Percentiles rank a stretch among this genome's conserved stretches.
These are phyloP conservation scores for Spizellomyces sp. DNA, from an alignment of 192 early-diverging fungal genomes.

Conservation along the genomic window DNA sequence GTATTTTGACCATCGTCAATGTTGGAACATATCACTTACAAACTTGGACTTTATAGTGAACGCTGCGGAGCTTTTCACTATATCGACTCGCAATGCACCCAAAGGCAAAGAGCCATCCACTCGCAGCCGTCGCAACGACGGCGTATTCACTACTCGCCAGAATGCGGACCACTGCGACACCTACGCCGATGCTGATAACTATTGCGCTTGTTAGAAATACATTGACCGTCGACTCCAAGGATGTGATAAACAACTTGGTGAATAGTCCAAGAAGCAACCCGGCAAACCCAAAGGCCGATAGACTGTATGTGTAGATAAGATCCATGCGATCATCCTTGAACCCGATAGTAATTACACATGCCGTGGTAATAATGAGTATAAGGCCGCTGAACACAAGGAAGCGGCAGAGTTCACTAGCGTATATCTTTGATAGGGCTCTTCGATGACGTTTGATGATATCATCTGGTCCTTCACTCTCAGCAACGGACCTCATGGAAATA, in stretches of 20 bases:
- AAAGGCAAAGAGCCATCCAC: constrained; percentile 48
- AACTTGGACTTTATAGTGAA: constrained; percentile 38
- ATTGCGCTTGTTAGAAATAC: constrained; percentile 22
- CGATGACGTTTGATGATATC: constrained; percentile 10
- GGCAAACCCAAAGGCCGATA: constrained; percentile 25
- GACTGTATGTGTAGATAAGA: constrained; percentile 10
- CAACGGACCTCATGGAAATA: constrained; percentile 19
- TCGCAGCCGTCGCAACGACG: constrained; percentile 19
- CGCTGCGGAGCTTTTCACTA: constrained; percentile 28
- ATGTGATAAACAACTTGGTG: constrained; percentile 48
- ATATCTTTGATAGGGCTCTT: constrained; percentile 15
- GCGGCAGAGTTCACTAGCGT: constrained; percentile 8
- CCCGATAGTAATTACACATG: neutral
- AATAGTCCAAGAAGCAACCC: constrained; percentile 45
- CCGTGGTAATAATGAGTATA: constrained; percentile 4
- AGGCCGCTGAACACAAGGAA: constrained; percentile 18
- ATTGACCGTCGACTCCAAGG: constrained; percentile 32
- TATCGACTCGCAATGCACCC: constrained; percentile 21
- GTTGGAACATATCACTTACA: constrained; percentile 15
- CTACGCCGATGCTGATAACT: constrained; percentile 17
- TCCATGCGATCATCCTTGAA: neutral
- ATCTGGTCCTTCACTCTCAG: constrained; percentile 5
- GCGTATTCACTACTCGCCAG: constrained; percentile 21
- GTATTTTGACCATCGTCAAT: neutral
- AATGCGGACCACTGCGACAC: constrained; percentile 19